A percentile compares a stretch with the other conserved stretches of the same genome.
phyloP scores from a whole-genome alignment of 805 yeast genomes.

The Scheffersomyces spartinae region DNA sequence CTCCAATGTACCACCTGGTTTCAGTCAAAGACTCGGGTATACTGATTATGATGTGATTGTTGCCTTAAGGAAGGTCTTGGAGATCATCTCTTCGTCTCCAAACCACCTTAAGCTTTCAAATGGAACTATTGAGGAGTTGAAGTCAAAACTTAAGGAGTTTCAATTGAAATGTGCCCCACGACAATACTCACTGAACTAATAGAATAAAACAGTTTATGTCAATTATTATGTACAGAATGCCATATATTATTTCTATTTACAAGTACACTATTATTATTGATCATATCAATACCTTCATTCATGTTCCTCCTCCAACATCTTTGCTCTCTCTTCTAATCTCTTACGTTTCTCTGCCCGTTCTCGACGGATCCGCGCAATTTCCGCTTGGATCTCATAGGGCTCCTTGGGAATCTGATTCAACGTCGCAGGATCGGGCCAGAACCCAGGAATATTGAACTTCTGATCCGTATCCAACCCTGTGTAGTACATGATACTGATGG shows the following conservation, averaged over 20 bases:
- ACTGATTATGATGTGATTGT: slow-evolving; percentile 1
- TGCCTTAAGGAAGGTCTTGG: slow-evolving; percentile 1
- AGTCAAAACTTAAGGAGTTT: slow-evolving; percentile 9
- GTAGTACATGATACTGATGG: slow-evolving; percentile 86
- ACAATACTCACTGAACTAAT: neutral
- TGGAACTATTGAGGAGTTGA: slow-evolving; percentile 16
- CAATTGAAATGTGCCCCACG: slow-evolving; percentile 4
- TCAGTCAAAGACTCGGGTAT: neutral
- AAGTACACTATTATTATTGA: neutral
- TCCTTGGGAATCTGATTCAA: slow-evolving; percentile 88
- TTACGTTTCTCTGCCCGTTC: slow-evolving; percentile 65
- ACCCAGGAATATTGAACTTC: slow-evolving; percentile 84
- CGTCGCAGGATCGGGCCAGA: slow-evolving; percentile 95
- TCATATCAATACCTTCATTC: slow-evolving; percentile 1
- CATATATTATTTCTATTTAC: neutral
- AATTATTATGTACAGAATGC: too few species aligned
- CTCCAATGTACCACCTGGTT: slow-evolving; percentile 1
- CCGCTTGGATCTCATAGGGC: slow-evolving; percentile 84
- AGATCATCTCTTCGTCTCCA: slow-evolving; percentile 8
- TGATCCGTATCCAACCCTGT: slow-evolving; percentile 85
- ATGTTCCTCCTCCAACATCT: slow-evolving; percentile 53
- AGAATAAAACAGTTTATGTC: neutral
- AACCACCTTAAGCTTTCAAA: slow-evolving; percentile 11
- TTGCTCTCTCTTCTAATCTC: slow-evolving; percentile 61
- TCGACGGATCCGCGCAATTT: slow-evolving; percentile 73